phyloP scores from a whole-genome alignment of 441 rosid species.

The Populus trichocarpa region DNA sequence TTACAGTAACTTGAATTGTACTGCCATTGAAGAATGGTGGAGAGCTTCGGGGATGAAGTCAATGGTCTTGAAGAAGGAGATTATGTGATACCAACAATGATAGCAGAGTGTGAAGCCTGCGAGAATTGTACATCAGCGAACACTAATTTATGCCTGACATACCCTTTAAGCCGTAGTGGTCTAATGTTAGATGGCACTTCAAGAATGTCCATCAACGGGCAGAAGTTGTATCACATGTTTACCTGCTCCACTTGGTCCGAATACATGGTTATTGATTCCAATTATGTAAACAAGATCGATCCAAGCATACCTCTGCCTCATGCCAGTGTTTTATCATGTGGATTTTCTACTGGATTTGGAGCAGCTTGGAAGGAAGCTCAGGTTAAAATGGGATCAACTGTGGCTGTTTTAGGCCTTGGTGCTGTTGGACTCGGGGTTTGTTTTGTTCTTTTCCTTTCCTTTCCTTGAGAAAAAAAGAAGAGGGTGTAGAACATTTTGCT shows the following conservation, averaged over 20 bases:
- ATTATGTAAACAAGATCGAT: slow-evolving; percentile 29
- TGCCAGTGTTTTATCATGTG: slow-evolving; percentile 49
- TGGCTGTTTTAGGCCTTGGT: slow-evolving; percentile 66
- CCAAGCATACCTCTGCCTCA: slow-evolving; percentile 17
- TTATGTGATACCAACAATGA: too few species aligned
- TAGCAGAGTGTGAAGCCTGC: too few species aligned
- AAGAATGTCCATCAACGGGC: too few species aligned
- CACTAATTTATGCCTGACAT: too few species aligned
- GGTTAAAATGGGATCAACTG: slow-evolving; percentile 47
- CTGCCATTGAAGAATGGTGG: too few species aligned
- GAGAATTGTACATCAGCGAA: too few species aligned
- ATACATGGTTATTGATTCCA: slow-evolving; percentile 34
- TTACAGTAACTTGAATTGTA: too few species aligned
- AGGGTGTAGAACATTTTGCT: background rate
- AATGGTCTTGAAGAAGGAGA: too few species aligned
- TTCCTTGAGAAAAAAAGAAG: too few species aligned
- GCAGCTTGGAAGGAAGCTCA: slow-evolving; percentile 60
- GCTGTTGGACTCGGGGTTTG: slow-evolving; percentile 62
- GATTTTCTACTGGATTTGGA: slow-evolving; percentile 57
- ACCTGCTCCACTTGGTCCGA: slow-evolving; percentile 50
- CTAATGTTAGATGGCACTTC: too few species aligned
- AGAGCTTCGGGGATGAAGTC: too few species aligned
- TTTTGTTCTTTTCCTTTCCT: background rate
- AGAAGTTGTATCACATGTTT: slow-evolving; percentile 24
- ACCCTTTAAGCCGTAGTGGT: too few species aligned